Evolutionary conservation across 2,329 filamentous ascomycete species (phyloP).

Genomic region (Pseudopyricularia cyperi): DNA sequence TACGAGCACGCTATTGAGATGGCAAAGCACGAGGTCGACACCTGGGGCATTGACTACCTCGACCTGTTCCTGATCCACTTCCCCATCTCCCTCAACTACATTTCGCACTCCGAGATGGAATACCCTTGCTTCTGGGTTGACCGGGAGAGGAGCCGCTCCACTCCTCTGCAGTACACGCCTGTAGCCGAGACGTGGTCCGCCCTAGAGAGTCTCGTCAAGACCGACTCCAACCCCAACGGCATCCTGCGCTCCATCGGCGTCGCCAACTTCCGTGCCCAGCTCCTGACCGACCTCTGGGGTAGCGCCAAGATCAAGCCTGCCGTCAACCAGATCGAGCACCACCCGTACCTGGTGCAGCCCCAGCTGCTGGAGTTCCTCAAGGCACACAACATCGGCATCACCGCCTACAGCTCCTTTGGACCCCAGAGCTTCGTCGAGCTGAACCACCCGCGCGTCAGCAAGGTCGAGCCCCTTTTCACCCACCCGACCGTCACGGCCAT

Average conservation of each 20-base stretch:
- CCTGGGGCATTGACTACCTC: constrained; percentile 32
- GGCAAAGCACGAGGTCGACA: constrained; percentile 37
- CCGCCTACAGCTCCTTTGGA: constrained; percentile 55
- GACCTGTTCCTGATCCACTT: constrained; percentile 8
- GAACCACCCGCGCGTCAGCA: constrained; percentile 58
- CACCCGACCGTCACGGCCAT: constrained; percentile 44
- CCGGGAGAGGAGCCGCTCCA: constrained; percentile 27
- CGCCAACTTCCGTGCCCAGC: constrained; percentile 44
- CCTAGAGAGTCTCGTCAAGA: constrained; percentile 41
- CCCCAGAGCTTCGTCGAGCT: constrained; percentile 49
- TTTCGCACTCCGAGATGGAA: constrained; percentile 24
- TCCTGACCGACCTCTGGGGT: constrained; percentile 39
- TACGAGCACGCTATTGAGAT: constrained; percentile 49
- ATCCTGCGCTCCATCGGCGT: constrained; percentile 46
- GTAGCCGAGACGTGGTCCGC: constrained; percentile 39
- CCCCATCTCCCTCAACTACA: constrained; percentile 14
- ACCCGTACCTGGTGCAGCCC: constrained; percentile 52
- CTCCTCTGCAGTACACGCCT: constrained; percentile 27
- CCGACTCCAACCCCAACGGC: constrained; percentile 18
- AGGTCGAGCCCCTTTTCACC: constrained; percentile 4
- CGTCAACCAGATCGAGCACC: constrained; percentile 53
- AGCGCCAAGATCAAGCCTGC: constrained; percentile 35
- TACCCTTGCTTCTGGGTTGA: constrained; percentile 28
- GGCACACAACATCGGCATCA: constrained; percentile 43
- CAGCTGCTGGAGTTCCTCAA: constrained; percentile 42